Evolutionary conservation across 2,329 filamentous ascomycete genomes (phyloP), one percentile per base, ranked within the genome.

Genomic region (Aspergillus uvarum): DNA sequence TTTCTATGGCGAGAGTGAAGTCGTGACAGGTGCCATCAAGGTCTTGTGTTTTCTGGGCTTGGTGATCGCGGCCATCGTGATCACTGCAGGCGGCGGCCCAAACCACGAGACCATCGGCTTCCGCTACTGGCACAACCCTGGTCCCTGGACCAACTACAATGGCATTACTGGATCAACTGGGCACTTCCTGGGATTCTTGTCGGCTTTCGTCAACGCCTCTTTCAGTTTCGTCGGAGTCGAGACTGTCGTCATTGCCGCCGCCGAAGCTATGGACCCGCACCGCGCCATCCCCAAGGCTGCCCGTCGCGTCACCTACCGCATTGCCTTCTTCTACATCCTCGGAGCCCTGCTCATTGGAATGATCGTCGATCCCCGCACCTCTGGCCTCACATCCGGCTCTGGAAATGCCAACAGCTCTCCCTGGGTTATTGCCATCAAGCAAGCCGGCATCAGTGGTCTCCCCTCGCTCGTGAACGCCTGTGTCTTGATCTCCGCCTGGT

Each of bases 161-260:
- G 68, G 70, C 11, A 70, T 73, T 54, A 67, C 66, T 1, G 72
- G 72, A 3, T 42, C 71, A 2, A 65, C 69, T 0, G 78, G 77
- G 12, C 70, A 72, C 49, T 72, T 80, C 38, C 60, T 72, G 47
- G 64, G 70, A 56, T 65, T 79, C 65, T 58, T 76, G 63, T 70
- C 79, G 49, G 72, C 75, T 4, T 74, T 77, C 48, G 72, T 76
- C 65, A 77, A 76, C 52, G 75, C 76, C 16, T 75, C 75, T 8
- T 77, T 77, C 67, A 74, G 70, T 50, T 78, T 77, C 57, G 75
- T 76, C 42, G 77, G 77, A 12, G 73, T 77, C n/a, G 76, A 78
- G 59, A 72, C 68, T 1, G 73, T 78, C 16, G 75, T 75, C 22
- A 76, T 77, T 44, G 70, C 76, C 1, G 77, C 77, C 8, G 76